Evolutionary conservation across 1,139 yeast genomes (phyloP).

Genomic region (Sugiyamaella japonica): DNA sequence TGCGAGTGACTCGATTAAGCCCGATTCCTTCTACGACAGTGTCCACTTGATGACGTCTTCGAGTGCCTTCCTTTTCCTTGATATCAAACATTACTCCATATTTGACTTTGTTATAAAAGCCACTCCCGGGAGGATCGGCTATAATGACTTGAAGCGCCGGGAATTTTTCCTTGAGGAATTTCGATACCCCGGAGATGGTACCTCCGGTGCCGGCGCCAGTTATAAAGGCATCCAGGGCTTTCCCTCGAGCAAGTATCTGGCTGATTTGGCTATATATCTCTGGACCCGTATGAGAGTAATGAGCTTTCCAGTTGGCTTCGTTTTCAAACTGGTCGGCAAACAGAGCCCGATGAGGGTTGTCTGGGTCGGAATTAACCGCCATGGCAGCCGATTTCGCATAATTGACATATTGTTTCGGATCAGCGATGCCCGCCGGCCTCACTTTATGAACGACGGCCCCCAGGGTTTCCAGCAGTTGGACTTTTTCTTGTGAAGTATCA

Average conservation of each 20-base stretch:
- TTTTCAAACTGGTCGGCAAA: constrained; percentile 97
- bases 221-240: constrained; percentile 66
- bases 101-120: constrained; percentile 79
- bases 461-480: constrained; percentile 63
- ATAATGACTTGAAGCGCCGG: constrained; percentile 49
- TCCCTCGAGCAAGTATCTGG: constrained; percentile 34
- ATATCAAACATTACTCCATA: constrained; percentile 90
- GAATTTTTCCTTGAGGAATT: constrained; percentile 58
- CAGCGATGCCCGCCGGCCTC: constrained; percentile 93
- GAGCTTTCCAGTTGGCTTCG: constrained; percentile 84
- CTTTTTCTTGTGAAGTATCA: constrained; percentile 84
- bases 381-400: constrained; percentile 71
- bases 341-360: constrained; percentile 49
- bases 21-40: constrained; percentile 95
- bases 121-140: constrained; percentile 97
- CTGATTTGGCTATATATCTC: constrained; percentile 75
- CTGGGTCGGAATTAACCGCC: constrained; percentile 48
- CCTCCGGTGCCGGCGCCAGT: constrained; percentile 76
- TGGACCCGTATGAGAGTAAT: constrained; percentile 84
- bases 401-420: constrained; percentile 89
- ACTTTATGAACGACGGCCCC: constrained; percentile 91
- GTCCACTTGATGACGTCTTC: constrained; percentile 95
- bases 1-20: constrained; percentile 77
- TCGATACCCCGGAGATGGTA: constrained; percentile 87
- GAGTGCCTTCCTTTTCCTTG: constrained; percentile 87